These are phyloP conservation scores for Hypoxylon sp. DNA, from an alignment of 2,329 filamentous ascomycete species.

Conservation along the genomic window DNA sequence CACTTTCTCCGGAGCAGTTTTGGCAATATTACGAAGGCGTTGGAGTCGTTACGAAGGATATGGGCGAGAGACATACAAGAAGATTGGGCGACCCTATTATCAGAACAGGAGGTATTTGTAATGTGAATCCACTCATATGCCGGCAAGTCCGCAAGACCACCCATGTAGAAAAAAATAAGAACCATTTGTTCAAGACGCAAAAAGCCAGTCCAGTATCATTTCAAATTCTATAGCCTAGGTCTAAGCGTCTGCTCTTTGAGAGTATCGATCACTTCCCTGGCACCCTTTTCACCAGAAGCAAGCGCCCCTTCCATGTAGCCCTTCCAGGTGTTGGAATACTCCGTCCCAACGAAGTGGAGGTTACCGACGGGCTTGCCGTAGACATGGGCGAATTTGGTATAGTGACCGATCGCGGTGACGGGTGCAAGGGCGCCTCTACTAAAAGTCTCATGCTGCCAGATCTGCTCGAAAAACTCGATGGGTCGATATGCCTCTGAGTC, in stretches of 20 bases:
- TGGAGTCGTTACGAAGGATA: neutral
- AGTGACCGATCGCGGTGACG: constrained; percentile 53
- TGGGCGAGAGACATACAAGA: constrained; percentile 5
- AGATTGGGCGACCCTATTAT: constrained; percentile 7
- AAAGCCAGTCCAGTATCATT: too few relatives aligned
- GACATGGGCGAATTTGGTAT: constrained; percentile 48
- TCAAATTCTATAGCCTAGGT: neutral
- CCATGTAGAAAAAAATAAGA: too few relatives aligned
- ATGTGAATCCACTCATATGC: neutral
- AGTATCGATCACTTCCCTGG: constrained; percentile 56
- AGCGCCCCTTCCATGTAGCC: constrained; percentile 68
- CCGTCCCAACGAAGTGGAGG: constrained; percentile 66
- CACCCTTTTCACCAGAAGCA: constrained; percentile 60
- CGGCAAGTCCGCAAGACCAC: too few relatives aligned
- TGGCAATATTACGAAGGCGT: neutral
- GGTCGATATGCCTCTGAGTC: constrained; percentile 47
- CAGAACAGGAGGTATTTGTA: constrained; percentile 8
- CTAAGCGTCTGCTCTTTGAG: constrained; percentile 3
- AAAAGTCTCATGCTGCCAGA: constrained; percentile 55
- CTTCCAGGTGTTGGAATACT: constrained; percentile 64
- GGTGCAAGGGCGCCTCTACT: constrained; percentile 56
- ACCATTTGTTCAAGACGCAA: too few relatives aligned
- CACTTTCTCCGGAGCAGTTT: neutral
- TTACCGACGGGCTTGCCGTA: constrained; percentile 57
- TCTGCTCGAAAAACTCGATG: constrained; percentile 54